phyloP scores from a whole-genome alignment of 2,329 filamentous ascomycete genomes.

The Leptographium lundbergii region DNA sequence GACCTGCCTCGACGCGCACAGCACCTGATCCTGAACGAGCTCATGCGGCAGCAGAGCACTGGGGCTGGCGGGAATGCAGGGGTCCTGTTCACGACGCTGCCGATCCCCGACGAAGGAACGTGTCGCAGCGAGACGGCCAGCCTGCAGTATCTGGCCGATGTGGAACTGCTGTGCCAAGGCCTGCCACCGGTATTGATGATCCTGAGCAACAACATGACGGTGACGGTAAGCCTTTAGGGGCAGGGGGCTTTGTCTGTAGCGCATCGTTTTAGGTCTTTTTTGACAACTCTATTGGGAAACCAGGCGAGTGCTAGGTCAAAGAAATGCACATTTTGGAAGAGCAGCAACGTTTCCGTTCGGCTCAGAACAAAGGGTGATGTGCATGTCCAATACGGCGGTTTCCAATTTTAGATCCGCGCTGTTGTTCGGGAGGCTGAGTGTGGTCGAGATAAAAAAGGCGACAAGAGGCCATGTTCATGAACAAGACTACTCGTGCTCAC shows the following conservation, averaged over 20 bases:
- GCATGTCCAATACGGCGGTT: neutral
- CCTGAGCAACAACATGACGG: slow-evolving; percentile 81
- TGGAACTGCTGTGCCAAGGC: slow-evolving; percentile 66
- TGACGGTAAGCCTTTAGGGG: slow-evolving; percentile 58
- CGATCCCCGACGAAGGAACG: slow-evolving; percentile 68
- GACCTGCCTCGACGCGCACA: slow-evolving; percentile 75
- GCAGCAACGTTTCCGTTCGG: neutral
- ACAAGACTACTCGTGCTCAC: neutral
- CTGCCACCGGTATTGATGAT: slow-evolving; percentile 68
- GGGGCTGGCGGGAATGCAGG: slow-evolving; percentile 31
- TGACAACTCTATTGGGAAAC: neutral
- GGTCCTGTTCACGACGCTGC: slow-evolving; percentile 72
- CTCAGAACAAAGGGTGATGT: neutral
- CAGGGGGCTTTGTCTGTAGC: neutral
- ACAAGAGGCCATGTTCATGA: neutral
- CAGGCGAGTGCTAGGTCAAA: neutral
- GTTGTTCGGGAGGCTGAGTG: neutral
- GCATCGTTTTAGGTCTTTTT: neutral
- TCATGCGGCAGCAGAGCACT: slow-evolving; percentile 55
- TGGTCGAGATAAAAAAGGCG: neutral
- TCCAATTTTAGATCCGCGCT: too few species aligned
- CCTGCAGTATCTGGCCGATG: slow-evolving; percentile 60
- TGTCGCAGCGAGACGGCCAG: slow-evolving; percentile 57
- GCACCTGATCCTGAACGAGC: slow-evolving; percentile 75
- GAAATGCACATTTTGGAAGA: neutral